Evolutionary conservation across 306 rosid genomes (phyloP).

Genomic region (Parietaria judaica): DNA sequence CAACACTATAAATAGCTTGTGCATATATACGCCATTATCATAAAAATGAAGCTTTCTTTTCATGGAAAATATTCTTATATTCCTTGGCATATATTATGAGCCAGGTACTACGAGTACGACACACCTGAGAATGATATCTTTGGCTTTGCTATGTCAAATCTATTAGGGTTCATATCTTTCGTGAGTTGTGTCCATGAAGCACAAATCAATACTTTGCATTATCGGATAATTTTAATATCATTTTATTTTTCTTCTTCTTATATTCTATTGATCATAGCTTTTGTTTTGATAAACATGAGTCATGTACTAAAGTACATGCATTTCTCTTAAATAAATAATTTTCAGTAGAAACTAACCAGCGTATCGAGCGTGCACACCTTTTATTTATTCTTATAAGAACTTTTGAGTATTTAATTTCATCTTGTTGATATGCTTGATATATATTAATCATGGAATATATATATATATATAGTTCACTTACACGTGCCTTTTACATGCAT

Average conservation of each 20-base stretch:
- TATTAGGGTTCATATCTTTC: background rate
- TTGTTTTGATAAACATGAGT: constrained; percentile 1
- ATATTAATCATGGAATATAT: background rate
- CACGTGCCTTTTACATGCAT: constrained; percentile 9
- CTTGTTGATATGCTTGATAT: background rate
- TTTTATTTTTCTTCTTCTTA: background rate
- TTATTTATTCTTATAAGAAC: no score
- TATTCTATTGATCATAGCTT: background rate
- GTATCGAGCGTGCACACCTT: no score
- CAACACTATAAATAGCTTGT: background rate
- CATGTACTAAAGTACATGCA: no score
- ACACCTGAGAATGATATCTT: background rate
- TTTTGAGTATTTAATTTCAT: background rate
- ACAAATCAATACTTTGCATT: background rate
- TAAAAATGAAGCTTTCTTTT: background rate
- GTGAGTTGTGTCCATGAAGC: background rate
- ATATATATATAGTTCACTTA: background rate
- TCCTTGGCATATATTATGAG: background rate
- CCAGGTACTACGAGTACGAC: background rate
- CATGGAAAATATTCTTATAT: background rate
- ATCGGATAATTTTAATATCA: background rate
- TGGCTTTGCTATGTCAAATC: constrained; percentile 1
- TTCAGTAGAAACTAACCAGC: no score
- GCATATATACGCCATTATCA: background rate
- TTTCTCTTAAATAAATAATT: no score